Evolutionary conservation across 2,329 filamentous ascomycete species (phyloP).

Genomic region (Leptosphaerulina australis): DNA sequence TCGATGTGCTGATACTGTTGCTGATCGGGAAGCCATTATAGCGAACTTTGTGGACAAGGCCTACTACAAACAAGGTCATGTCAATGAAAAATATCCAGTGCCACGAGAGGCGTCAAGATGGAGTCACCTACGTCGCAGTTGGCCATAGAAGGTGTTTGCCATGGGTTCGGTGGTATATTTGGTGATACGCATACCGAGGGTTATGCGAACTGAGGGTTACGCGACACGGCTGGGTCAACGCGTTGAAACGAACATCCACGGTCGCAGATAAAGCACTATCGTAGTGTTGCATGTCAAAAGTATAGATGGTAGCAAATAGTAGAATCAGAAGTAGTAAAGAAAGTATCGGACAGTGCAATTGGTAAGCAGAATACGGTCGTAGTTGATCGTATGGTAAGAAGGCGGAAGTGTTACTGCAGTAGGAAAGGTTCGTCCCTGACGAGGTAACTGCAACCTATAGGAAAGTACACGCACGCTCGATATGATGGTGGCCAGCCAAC

Average conservation of each 20-base stretch:
- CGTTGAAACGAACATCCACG: background rate
- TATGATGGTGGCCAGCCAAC: background rate
- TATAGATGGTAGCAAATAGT: background rate
- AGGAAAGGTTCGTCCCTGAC: slow-evolving; percentile 6
- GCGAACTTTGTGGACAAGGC: background rate
- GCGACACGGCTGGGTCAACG: slow-evolving; percentile 6
- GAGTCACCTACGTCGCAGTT: background rate
- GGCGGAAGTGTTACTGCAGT: background rate
- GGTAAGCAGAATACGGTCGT: background rate
- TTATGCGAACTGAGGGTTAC: no score
- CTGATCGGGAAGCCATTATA: background rate
- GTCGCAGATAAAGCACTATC: background rate
- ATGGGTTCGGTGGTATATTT: background rate
- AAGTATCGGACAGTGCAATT: background rate
- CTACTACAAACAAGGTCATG: background rate
- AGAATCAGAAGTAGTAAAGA: background rate
- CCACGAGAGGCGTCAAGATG: background rate
- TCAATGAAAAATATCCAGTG: background rate
- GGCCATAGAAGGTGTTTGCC: background rate
- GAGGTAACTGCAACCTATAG: slow-evolving; percentile 3
- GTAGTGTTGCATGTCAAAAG: background rate
- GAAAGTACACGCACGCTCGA: slow-evolving; percentile 1
- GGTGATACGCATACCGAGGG: no score
- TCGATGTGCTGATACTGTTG: background rate
- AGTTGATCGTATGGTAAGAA: background rate